Evolutionary conservation across 2,329 filamentous ascomycete species (phyloP).

Genomic region (Blastomyces emzantsi): DNA sequence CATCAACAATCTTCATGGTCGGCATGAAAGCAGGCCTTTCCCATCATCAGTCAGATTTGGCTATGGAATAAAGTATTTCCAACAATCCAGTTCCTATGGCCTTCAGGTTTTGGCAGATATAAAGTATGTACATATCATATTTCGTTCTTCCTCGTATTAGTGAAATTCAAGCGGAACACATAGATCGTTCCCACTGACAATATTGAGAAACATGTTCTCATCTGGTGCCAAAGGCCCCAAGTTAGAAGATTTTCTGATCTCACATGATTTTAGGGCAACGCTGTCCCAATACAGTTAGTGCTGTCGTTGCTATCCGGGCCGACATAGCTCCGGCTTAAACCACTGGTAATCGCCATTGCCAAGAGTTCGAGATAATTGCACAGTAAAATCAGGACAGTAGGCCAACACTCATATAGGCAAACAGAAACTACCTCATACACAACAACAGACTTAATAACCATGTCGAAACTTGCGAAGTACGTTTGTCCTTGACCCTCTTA

Average conservation of each 20-base stretch:
- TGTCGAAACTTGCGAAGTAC: conserved; percentile 7
- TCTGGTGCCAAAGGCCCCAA: background rate
- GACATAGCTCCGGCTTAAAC: background rate
- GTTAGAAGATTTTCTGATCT: background rate
- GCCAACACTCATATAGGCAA: background rate
- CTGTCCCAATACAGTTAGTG: background rate
- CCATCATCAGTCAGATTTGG: background rate
- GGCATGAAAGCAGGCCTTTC: background rate
- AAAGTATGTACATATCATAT: background rate
- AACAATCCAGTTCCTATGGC: background rate
- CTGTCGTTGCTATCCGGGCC: background rate
- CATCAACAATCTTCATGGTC: background rate
- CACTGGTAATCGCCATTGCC: background rate
- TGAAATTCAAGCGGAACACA: background rate
- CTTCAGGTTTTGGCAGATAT: background rate
- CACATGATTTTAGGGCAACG: conserved; percentile 2
- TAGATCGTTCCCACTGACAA: background rate
- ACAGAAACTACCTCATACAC: background rate
- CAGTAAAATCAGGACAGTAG: conserved; percentile 4
- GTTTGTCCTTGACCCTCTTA: background rate
- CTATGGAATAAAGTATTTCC: background rate
- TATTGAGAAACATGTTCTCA: background rate
- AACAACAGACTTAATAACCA: background rate
- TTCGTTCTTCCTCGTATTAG: background rate
- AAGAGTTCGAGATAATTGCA: conserved; percentile 8